Evolutionary conservation across 164 flowering plant species (phyloP).

Genomic region (Kalanchoe fedtschenkoi): DNA sequence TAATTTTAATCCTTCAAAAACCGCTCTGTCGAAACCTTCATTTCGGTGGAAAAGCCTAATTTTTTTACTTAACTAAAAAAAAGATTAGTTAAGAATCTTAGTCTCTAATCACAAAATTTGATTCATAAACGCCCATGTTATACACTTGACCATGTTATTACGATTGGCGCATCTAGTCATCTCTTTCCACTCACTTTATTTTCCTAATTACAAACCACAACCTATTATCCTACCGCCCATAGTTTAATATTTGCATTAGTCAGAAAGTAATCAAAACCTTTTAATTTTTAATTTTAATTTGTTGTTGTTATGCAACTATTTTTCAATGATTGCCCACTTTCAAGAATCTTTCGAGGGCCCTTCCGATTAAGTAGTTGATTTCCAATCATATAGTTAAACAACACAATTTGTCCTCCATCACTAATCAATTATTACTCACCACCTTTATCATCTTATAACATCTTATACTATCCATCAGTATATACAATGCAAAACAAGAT

Average conservation of each 20-base stretch:
- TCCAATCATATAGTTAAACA: not conserved
- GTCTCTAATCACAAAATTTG: not conserved
- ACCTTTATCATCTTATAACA: not conserved
- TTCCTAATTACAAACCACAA: not conserved
- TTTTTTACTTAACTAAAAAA: not conserved
- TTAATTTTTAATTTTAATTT: not conserved
- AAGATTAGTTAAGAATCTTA: not conserved
- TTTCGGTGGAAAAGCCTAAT: not conserved
- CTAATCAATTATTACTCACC: not conserved
- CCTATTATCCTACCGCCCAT: not conserved
- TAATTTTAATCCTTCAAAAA: not conserved
- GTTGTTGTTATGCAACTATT: not conserved
- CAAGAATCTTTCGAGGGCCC: not conserved
- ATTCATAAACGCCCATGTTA: not conserved
- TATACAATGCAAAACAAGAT: slow-evolving; percentile 2
- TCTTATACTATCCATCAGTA: not conserved
- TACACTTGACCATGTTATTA: not conserved
- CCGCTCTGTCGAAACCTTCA: not conserved
- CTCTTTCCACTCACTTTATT: not conserved
- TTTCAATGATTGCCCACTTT: slow-evolving; percentile 1
- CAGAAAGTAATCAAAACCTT: not conserved
- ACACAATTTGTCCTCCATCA: not conserved
- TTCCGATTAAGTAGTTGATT: not conserved
- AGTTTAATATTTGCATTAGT: not conserved
- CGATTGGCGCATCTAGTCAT: slow-evolving; percentile 1